Base-by-base conservation (phyloP, 257 asterid genomes). In the Cynanchum wilfordii region DNA sequence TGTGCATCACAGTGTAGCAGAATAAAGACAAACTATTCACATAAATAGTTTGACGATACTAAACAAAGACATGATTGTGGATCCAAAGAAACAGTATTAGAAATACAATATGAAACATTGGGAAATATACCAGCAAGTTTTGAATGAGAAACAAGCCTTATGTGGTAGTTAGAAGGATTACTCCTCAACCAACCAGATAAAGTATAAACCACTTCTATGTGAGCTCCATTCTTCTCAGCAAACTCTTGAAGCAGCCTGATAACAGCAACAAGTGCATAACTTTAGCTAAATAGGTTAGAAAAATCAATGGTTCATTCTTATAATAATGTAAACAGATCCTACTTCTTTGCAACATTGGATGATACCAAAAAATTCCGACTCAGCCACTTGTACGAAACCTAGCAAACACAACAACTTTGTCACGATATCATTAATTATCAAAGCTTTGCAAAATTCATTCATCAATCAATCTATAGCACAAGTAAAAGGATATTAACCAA, bases 371-470 rank as follows among this genome's bases (percentile, higher is more conserved):
- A 91, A 68, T 89, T 89, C 54, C 96, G 90, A 85, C 97, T 95
- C 44, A 95, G 85, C 99, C 99, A 95, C 84, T 95, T 95, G 88
- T 95, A 95, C 20, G 99, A 95, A 78, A 95, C 96, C 99, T 95
- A 79, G 51, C 19, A 42, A 55, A 67, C 60, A 71, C 54, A 62
- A 50, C 65, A 22, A 50, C 30, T 4, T 42, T 10, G 40, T 57
- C 45, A 72, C 16, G 59, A 42, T 69, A 24, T 29, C 22, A 17
- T 64, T 64, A 36, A 8, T 33, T 33, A 33, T 3, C 50, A 19
- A 64, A 63, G n/a, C 25, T 30, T 33, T 7, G 50, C 69, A 38
- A 1, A 30, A 33, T 36, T 36, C 27, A 16, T 36, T 64, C 6
- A 64, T n/a, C 36, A 36, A 20, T 44, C 15, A 64, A 36, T 36